A percentile compares a stretch with the other conserved stretches of the same genome.
Evolutionary conservation across 345 rosid species (phyloP).

Genomic region (Eucalyptus virginea): DNA sequence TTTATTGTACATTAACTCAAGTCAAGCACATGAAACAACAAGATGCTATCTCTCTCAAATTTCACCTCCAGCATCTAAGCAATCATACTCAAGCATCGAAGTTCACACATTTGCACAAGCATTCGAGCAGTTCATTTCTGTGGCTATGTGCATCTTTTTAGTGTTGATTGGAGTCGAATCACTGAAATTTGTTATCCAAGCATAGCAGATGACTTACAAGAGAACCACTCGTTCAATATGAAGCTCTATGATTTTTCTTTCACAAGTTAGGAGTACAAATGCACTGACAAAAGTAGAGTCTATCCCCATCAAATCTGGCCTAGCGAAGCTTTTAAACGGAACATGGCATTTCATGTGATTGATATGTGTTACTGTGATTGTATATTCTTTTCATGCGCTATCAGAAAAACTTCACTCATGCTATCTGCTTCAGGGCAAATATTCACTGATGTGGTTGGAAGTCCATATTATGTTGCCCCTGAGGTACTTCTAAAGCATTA

Average conservation of each 20-base stretch:
- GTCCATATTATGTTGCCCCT: constrained; percentile 96
- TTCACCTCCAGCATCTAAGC: background rate
- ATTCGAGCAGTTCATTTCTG: background rate
- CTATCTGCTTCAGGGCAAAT: constrained; percentile 50
- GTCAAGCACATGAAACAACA: background rate
- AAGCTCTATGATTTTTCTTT: background rate
- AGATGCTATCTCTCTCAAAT: background rate
- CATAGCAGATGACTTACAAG: background rate
- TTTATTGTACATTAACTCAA: background rate
- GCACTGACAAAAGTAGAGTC: background rate
- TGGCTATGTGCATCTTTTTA: background rate
- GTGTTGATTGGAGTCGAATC: background rate
- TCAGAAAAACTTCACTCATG: background rate
- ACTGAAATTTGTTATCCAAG: background rate
- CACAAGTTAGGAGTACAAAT: background rate
- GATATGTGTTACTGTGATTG: background rate
- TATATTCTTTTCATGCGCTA: background rate
- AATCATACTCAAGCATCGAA: background rate
- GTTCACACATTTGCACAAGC: background rate
- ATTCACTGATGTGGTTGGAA: constrained; percentile 92
- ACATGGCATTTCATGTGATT: background rate
- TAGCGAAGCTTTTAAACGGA: background rate
- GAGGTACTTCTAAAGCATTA: constrained; percentile 88
- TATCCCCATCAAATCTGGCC: background rate
- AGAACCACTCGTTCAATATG: background rate